Base-by-base conservation (phyloP, 2,329 filamentous ascomycete species). In the Apiospora kogelbergensis region DNA sequence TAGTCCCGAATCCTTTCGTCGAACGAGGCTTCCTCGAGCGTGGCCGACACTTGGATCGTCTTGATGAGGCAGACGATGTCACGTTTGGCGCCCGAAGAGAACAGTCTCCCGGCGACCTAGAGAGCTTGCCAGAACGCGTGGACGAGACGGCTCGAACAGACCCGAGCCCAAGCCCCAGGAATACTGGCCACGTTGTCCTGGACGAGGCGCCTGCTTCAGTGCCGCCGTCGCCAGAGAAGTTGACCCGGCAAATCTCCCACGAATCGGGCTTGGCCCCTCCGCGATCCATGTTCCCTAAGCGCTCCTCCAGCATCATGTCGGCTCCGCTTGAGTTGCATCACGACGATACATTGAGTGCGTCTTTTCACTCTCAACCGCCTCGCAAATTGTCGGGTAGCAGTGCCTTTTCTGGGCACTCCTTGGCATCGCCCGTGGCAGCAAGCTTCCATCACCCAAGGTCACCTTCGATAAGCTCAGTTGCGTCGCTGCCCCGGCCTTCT, bases 381-480 rank as follows among this genome's bases (percentile, higher is more conserved):
- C 89, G 94, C 57, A 96, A 96, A 77, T 82, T 94, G 65, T 97
- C 95, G 20, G 91, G 91, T 73, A 95, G 86, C 69, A 83, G 84
- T 66, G 81, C 84, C 20, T 81, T 85, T 37, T 84, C 78, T 7
- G 79, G 76, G n/a, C 75, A 79, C 37, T 74, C 72, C 72, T 76
- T 78, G 63, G 84, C 88, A 71, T 91, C 92, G 30, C 90, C 91
- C 66, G 80, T 87, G 69, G 85, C 87, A 42, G 37, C 57, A 24
- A 67, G 26, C 22, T 65, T 67, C 20, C 84, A 89, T 37, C 88
- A 91, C 74, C 88, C 90, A 69, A 88, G 94, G 75, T 97, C 95
- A 0, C 94, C 94, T 1, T 98, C 96, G 0, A 86, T 93, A 45
- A 90, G 90, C 71, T 98, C 95, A 1, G 93, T 97, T 71, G 88